A percentile compares a stretch with the other conserved stretches of the same genome.
These are phyloP conservation scores for Kalanchoe fedtschenkoi DNA, from an alignment of 164 flowering plant genomes.

Conservation along the genomic window DNA sequence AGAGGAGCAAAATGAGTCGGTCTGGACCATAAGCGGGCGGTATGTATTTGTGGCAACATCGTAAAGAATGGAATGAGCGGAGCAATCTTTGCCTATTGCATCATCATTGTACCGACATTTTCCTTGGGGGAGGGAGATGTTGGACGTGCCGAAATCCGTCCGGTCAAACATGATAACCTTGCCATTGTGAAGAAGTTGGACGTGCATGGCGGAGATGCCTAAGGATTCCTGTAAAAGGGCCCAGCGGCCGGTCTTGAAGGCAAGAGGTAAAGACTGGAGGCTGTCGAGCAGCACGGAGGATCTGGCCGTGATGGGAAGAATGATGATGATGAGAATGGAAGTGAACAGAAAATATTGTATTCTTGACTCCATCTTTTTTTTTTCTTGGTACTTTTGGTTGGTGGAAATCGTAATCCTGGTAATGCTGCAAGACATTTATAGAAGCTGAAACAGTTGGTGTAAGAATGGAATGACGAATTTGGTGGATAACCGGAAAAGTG, in stretches of 20 bases:
- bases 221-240: constrained; percentile 24
- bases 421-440: not conserved
- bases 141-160: constrained; percentile 59
- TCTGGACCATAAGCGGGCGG: constrained; percentile 2
- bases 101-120: not conserved
- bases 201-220: constrained; percentile 84
- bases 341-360: constrained; percentile 8
- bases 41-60: not conserved
- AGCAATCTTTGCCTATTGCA: constrained; percentile 5
- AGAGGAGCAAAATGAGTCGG: constrained; percentile 5
- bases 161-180: constrained; percentile 60
- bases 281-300: not conserved
- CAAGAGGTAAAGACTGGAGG: not conserved
- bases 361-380: constrained; percentile 16
- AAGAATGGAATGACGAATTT: not conserved
- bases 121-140: not conserved
- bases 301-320: not conserved
- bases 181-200: constrained; percentile 50
- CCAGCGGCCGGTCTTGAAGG: constrained; percentile 20
- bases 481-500: not conserved
- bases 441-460: not conserved
- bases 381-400: not conserved
- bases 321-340: not conserved
- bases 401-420: not conserved
- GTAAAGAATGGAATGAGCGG: constrained; percentile 4